Base-by-base conservation (phyloP, 306 rosid species). In the Cucumis hystrix region DNA sequence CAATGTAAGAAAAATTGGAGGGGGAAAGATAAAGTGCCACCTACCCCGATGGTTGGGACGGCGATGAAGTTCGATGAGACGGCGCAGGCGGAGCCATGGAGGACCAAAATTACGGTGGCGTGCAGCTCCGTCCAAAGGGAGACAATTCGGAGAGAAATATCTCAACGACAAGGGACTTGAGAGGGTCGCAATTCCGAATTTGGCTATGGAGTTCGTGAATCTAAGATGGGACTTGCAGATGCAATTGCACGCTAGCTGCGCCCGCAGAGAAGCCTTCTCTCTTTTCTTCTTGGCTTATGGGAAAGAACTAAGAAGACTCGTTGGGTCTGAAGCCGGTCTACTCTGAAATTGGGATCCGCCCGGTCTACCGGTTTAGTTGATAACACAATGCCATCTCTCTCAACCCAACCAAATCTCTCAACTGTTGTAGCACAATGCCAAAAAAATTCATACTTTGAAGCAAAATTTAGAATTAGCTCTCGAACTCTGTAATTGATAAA, bases 21-120 rank as follows among this genome's bases (percentile, higher is more conserved):
- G 59, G 41, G 9, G 64, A 37, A 77, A 77, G 75, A 25, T n/a
- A 39, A 62, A 41, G 18, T 67, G 58, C 41, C 80, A 81, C 89
- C 77, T 73, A 96, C 99, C 98, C 99, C 23, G 98, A 92, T 8
- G 99, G 99, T 79, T 96, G 99, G 55, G 99, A 96, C 78, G 98
- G 99, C 1, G 99, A 96, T 0, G 97, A 77, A 61, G 98, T 89
- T 81, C 99, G 97, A 51, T 86, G 85, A 45, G 97, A 84, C 78
- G 86, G 93, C 8, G 84, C 92, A 41, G 97, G 97, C 23, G 97
- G 99, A 88, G 98, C 97, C 99, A 96, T 96, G 77, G 84, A 40
- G 57, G 62, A 87, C 71, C 80, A 83, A 62, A 81, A 76, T 80
- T 49, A 63, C 17, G 66, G 77, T 25, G 28, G 10, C 33, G 13